Evolutionary conservation across 371 early-diverging fungal species (phyloP).

Genomic region (Smittium culicis): DNA sequence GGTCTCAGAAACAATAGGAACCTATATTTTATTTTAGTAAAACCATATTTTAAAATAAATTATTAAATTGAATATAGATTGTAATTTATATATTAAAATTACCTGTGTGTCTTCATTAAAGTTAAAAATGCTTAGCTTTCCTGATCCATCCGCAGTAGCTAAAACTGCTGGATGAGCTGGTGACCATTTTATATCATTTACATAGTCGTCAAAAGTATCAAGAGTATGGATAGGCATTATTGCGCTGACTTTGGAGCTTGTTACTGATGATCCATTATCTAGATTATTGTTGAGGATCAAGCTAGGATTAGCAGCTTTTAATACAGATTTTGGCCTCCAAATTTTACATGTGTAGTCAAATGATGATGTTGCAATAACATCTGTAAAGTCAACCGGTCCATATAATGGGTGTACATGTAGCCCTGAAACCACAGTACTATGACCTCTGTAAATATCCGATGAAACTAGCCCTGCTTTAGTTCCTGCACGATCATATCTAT

Average conservation of each 20-base stretch:
- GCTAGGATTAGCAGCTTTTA: conserved; percentile 34
- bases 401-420: conserved; percentile 77
- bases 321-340: conserved; percentile 63
- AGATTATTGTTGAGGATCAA: conserved; percentile 14
- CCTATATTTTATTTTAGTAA: too few relatives aligned
- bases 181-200: conserved; percentile 92
- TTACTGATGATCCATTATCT: neutral
- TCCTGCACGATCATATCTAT: conserved; percentile 85
- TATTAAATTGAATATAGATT: too few relatives aligned
- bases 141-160: conserved; percentile 80
- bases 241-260: conserved; percentile 36
- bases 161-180: conserved; percentile 87
- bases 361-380: conserved; percentile 74
- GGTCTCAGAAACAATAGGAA: too few relatives aligned
- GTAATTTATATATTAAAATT: too few relatives aligned
- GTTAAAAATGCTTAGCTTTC: conserved; percentile 81
- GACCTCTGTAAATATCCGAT: conserved; percentile 69
- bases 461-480: conserved; percentile 89
- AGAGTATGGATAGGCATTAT: conserved; percentile 72
- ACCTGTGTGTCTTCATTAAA: conserved; percentile 77
- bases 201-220: conserved; percentile 85
- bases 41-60: too few relatives aligned
- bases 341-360: conserved; percentile 94
- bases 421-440: conserved; percentile 79
- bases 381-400: conserved; percentile 72